These are phyloP conservation scores for Cylindrotheca closterium DNA, from an alignment of 108 stramenopile genomes.

Conservation along the genomic window DNA sequence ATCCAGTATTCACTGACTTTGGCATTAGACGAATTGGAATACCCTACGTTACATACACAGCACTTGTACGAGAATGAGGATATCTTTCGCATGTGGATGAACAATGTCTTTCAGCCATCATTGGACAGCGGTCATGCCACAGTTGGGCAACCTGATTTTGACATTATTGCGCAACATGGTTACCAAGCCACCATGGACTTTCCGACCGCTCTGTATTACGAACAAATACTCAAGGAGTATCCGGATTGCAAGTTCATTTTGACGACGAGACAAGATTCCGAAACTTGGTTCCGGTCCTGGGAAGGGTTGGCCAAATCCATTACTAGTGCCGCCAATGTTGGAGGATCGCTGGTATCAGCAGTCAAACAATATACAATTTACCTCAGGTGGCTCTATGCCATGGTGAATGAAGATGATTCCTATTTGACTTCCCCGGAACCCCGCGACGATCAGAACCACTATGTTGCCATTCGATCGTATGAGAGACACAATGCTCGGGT, in stretches of 20 bases:
- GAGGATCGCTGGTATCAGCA: constrained; percentile 39
- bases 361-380: constrained; percentile 59
- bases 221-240: constrained; percentile 58
- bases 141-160: constrained; percentile 56
- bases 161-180: constrained; percentile 46
- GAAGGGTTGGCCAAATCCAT: constrained; percentile 63
- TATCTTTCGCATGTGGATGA: constrained; percentile 56
- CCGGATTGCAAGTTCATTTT: constrained; percentile 83
- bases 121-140: constrained; percentile 38
- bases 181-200: constrained; percentile 73
- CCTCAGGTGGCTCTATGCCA: constrained; percentile 74
- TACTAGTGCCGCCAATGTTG: constrained; percentile 50
- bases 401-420: constrained; percentile 65
- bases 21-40: constrained; percentile 73
- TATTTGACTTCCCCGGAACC: constrained; percentile 50
- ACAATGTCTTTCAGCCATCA: constrained; percentile 56
- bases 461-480: constrained; percentile 54
- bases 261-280: constrained; percentile 66
- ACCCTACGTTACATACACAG: constrained; percentile 75
- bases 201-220: constrained; percentile 72
- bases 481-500: constrained; percentile 68
- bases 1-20: constrained; percentile 73
- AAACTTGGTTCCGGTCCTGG: constrained; percentile 79
- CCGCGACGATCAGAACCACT: constrained; percentile 59
- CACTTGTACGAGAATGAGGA: constrained; percentile 69